A percentile compares a stretch with the other conserved stretches of the same genome.
These are phyloP conservation scores for Parastagonospora nodorum DNA, from an alignment of 2,329 filamentous ascomycete genomes.

Conservation along the genomic window DNA sequence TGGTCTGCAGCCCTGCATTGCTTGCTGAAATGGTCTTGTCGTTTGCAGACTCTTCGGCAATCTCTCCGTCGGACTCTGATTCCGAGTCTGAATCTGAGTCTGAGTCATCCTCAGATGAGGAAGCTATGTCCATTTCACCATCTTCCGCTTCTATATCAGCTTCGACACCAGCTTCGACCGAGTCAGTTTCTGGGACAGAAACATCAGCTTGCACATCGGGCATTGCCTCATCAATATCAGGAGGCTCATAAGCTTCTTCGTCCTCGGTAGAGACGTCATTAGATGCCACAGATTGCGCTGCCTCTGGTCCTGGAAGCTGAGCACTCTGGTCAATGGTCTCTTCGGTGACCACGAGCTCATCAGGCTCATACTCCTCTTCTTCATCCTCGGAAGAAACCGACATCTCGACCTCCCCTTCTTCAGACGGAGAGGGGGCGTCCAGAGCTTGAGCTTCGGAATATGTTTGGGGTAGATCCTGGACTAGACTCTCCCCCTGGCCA, in stretches of 20 bases:
- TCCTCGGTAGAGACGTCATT: constrained; percentile 29
- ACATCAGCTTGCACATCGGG: constrained; percentile 7
- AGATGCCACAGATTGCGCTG: constrained; percentile 9
- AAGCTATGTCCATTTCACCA: constrained; percentile 43
- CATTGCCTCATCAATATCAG: constrained; percentile 30
- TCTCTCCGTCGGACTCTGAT: constrained; percentile 21
- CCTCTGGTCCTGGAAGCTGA: constrained; percentile 5
- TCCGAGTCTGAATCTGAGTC: constrained; percentile 17
- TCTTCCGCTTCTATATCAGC: constrained; percentile 27
- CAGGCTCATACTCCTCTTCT: constrained; percentile 42
- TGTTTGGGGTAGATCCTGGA: constrained; percentile 4
- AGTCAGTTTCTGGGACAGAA: constrained; percentile 1
- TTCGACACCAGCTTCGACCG: constrained; percentile 8
- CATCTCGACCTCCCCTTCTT: constrained; percentile 44
- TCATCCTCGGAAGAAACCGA: constrained; percentile 35
- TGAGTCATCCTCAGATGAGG: constrained; percentile 33
- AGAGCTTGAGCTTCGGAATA: not conserved
- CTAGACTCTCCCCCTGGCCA: not conserved
- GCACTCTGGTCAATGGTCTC: constrained; percentile 8
- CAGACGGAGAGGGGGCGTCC: constrained; percentile 25
- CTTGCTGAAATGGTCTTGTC: constrained; percentile 15
- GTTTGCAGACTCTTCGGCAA: constrained; percentile 15
- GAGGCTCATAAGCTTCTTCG: constrained; percentile 41
- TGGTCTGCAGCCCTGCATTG: constrained; percentile 12
- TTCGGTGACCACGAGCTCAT: constrained; percentile 18